Evolutionary conservation across 176 grass and related monocot species (phyloP).

Genomic region (Musa itinerans): DNA sequence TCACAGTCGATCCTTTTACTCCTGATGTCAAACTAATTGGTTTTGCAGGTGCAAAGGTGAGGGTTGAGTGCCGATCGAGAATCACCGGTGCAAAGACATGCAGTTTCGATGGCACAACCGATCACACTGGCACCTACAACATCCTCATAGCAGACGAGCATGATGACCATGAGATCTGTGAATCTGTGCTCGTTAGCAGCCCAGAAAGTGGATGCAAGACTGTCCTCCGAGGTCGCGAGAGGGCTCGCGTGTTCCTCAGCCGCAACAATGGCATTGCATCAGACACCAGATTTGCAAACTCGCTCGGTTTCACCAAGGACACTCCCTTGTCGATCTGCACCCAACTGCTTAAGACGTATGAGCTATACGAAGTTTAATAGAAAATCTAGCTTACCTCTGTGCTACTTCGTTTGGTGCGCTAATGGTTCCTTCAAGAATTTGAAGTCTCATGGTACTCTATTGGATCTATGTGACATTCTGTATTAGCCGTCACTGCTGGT

Average conservation of each 20-base stretch:
- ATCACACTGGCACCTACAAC: conserved; percentile 76
- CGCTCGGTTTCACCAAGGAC: conserved; percentile 72
- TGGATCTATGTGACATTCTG: background rate
- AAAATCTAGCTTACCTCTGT: background rate
- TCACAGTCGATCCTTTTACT: too few relatives aligned
- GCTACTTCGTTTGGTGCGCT: too few relatives aligned
- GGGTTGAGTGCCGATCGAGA: conserved; percentile 59
- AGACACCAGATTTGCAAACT: conserved; percentile 52
- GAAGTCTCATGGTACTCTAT: background rate
- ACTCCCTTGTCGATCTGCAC: conserved; percentile 32
- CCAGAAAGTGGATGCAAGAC: conserved; percentile 42
- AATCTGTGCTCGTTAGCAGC: conserved; percentile 85
- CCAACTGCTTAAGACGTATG: conserved; percentile 62
- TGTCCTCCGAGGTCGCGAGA: conserved; percentile 54
- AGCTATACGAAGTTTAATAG: conserved; percentile 34
- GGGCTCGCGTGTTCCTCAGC: conserved; percentile 74
- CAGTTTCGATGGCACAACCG: conserved; percentile 63
- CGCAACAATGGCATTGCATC: conserved; percentile 74
- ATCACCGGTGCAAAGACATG: conserved; percentile 36
- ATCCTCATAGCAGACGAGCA: conserved; percentile 43
- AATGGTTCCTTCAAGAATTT: background rate
- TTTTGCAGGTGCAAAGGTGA: conserved; percentile 71
- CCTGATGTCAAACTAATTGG: background rate
- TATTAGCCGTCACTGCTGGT: background rate
- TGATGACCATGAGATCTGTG: conserved; percentile 67